A percentile compares a stretch with the other conserved stretches of the same genome.
These are phyloP conservation scores for Aquilaria agallochum DNA, from an alignment of 441 rosid genomes.

Conservation along the genomic window DNA sequence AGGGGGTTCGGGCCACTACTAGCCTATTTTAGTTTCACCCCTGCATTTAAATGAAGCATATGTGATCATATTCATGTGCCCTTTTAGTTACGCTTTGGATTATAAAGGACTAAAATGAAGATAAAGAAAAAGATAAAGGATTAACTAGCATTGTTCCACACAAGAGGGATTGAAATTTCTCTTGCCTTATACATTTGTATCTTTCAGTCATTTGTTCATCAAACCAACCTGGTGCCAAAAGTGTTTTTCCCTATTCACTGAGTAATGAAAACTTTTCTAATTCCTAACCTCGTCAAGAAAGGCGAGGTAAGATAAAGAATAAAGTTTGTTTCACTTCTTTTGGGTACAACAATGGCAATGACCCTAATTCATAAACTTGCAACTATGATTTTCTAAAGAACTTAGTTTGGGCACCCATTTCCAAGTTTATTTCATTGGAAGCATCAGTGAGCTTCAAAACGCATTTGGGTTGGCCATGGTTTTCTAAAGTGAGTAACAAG, in stretches of 20 bases:
- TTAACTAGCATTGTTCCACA: no score
- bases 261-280: no score
- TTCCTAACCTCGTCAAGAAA: neutral
- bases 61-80: no score
- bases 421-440: constrained; percentile 33
- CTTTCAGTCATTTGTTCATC: neutral
- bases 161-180: neutral
- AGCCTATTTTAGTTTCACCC: no score
- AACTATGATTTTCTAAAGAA: constrained; percentile 38
- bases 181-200: neutral
- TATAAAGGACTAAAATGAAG: no score
- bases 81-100: no score
- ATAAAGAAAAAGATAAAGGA: no score
- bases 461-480: neutral
- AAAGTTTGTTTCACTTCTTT: no score
- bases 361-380: constrained; percentile 49
- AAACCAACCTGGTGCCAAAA: neutral
- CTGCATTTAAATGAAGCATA: no score
- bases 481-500: constrained; percentile 10
- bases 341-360: constrained; percentile 42
- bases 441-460: constrained; percentile 25
- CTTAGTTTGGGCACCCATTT: constrained; percentile 39
- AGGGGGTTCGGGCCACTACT: no score
- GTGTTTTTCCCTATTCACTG: neutral
- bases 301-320: neutral